A percentile compares a stretch with the other conserved stretches of the same genome.
Evolutionary conservation across 202 grass and related monocot genomes (phyloP).

Genomic region (Sporobolus alterniflorus): DNA sequence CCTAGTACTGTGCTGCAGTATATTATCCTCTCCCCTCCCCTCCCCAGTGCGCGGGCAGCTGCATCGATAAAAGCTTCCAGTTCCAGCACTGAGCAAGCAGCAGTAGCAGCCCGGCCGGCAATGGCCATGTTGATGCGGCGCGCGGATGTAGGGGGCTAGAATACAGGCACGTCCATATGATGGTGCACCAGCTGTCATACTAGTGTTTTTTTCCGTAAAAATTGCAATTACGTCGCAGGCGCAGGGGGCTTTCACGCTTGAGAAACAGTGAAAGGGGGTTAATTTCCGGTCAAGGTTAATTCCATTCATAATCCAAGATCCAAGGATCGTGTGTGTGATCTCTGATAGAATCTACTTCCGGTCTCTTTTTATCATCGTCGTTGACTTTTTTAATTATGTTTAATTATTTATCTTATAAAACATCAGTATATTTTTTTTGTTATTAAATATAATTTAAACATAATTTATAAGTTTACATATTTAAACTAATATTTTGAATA

Average conservation of each 20-base stretch:
- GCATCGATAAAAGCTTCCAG: slow-evolving; percentile 17
- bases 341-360: background rate
- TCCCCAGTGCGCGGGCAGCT: background rate
- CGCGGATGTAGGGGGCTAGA: too few species aligned
- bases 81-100: background rate
- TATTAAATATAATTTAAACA: too few species aligned
- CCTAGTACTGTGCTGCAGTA: background rate
- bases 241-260: background rate
- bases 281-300: background rate
- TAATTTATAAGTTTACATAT: too few species aligned
- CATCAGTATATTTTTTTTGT: too few species aligned
- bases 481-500: too few species aligned
- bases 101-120: background rate
- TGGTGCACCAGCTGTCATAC: background rate
- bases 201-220: background rate
- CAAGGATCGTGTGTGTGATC: slow-evolving; percentile 9
- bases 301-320: slow-evolving; percentile 19
- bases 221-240: background rate
- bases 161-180: background rate
- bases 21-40: background rate
- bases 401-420: too few species aligned
- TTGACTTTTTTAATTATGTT: too few species aligned
- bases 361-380: too few species aligned
- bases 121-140: too few species aligned
- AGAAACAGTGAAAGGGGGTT: background rate